phyloP scores from a whole-genome alignment of 441 rosid species.

The Geranium incanum region DNA sequence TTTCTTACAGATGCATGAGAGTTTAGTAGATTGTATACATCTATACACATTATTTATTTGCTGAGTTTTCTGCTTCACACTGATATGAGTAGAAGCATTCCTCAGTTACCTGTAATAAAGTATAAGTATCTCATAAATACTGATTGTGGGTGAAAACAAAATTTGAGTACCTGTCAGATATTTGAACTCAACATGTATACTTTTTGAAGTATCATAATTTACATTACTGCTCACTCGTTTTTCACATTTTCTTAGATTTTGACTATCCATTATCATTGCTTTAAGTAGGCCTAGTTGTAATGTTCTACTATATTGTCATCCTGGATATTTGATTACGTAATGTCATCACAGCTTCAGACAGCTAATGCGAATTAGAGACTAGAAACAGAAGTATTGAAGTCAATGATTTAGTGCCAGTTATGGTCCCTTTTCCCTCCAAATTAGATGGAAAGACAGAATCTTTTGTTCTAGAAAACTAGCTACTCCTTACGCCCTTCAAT shows the following conservation, averaged over 20 bases:
- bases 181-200: too few species aligned
- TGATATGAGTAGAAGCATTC: not conserved
- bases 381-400: not conserved
- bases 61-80: not conserved
- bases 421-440: not conserved
- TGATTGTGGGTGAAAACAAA: not conserved
- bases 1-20: not conserved
- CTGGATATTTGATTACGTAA: not conserved
- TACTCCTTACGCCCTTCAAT: not conserved
- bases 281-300: not conserved
- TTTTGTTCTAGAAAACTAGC: not conserved
- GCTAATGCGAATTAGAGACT: not conserved
- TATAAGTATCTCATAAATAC: not conserved
- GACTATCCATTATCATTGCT: conserved; percentile 5
- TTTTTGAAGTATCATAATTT: not conserved
- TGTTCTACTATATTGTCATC: not conserved
- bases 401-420: not conserved
- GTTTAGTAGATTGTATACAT: not conserved
- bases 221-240: not conserved
- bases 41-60: not conserved
- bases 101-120: not conserved
- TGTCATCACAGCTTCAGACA: not conserved
- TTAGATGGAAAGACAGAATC: not conserved
- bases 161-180: not conserved
- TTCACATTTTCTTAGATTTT: not conserved